Percentiles rank a stretch among this genome's conserved stretches.
phyloP scores from a whole-genome alignment of 345 rosid species.

The Salix caprea region DNA sequence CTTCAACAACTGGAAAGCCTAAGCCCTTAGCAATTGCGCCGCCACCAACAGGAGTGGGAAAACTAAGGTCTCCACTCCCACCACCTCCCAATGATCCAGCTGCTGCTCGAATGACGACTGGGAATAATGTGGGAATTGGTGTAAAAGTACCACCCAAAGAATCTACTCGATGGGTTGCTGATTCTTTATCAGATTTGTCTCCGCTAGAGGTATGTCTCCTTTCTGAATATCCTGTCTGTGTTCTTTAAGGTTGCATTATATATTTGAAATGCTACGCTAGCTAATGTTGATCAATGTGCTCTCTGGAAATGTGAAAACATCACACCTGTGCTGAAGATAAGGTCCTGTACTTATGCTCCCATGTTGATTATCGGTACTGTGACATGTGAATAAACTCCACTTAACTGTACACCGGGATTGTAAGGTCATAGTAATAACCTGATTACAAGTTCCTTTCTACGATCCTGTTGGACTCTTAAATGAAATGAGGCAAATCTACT shows the following conservation, averaged over 20 bases:
- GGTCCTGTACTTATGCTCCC: background rate
- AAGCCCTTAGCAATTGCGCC: constrained; percentile 69
- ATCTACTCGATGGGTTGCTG: constrained; percentile 34
- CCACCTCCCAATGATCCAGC: constrained; percentile 95
- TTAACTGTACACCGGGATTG: background rate
- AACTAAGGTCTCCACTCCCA: constrained; percentile 73
- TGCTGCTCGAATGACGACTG: constrained; percentile 43
- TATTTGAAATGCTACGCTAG: background rate
- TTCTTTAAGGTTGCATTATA: background rate
- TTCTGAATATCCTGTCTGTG: background rate
- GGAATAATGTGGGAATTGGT: constrained; percentile 15
- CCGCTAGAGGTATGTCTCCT: constrained; percentile 59
- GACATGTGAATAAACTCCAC: background rate
- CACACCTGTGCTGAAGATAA: background rate
- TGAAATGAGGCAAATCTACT: background rate
- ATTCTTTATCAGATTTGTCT: constrained; percentile 67
- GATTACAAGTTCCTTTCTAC: background rate
- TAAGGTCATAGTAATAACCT: background rate
- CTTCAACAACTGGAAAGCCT: constrained; percentile 53
- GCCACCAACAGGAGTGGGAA: constrained; percentile 59
- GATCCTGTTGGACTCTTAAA: background rate
- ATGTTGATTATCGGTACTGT: background rate
- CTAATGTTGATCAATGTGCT: background rate
- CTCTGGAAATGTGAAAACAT: background rate
- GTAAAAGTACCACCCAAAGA: constrained; percentile 29